phyloP scores from a whole-genome alignment of 805 yeast genomes.

The Ogataea angusta region DNA sequence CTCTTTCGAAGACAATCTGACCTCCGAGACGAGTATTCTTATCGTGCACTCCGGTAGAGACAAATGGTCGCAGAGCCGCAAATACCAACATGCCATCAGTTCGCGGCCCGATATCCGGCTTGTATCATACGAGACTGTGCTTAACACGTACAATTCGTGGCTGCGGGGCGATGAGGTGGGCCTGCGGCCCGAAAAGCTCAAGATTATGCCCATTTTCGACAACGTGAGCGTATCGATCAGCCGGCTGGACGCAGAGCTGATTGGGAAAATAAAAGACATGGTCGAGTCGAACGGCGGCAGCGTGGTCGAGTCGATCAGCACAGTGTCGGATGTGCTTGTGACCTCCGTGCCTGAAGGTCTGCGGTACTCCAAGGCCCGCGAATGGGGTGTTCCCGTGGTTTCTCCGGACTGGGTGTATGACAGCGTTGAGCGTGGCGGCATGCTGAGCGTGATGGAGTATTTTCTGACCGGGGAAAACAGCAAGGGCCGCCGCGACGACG shows the following conservation, averaged over 20 bases:
- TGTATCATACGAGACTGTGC: slow-evolving; percentile 45
- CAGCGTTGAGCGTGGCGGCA: slow-evolving; percentile 42
- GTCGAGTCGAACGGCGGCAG: slow-evolving; percentile 46
- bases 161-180: slow-evolving; percentile 41
- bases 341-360: slow-evolving; percentile 51
- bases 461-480: slow-evolving; percentile 24
- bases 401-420: slow-evolving; percentile 53
- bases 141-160: slow-evolving; percentile 50
- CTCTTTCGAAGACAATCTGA: slow-evolving; percentile 25
- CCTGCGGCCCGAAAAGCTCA: slow-evolving; percentile 5
- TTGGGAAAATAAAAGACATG: slow-evolving; percentile 28
- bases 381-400: slow-evolving; percentile 54
- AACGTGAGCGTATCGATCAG: slow-evolving; percentile 40
- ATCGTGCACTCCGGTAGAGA: slow-evolving; percentile 24
- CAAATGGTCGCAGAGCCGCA: slow-evolving; percentile 43
- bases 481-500: slow-evolving; percentile 26
- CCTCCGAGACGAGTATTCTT: slow-evolving; percentile 25
- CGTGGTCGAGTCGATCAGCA: slow-evolving; percentile 47
- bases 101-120: slow-evolving; percentile 57
- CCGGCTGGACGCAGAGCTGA: slow-evolving; percentile 22
- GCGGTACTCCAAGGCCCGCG: slow-evolving; percentile 48
- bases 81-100: slow-evolving; percentile 47
- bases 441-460: slow-evolving; percentile 40
- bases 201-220: slow-evolving; percentile 40
- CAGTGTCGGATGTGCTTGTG: slow-evolving; percentile 42